These are phyloP conservation scores for Corynascus novoguineensis DNA, from an alignment of 495 filamentous ascomycete species.

Conservation along the genomic window DNA sequence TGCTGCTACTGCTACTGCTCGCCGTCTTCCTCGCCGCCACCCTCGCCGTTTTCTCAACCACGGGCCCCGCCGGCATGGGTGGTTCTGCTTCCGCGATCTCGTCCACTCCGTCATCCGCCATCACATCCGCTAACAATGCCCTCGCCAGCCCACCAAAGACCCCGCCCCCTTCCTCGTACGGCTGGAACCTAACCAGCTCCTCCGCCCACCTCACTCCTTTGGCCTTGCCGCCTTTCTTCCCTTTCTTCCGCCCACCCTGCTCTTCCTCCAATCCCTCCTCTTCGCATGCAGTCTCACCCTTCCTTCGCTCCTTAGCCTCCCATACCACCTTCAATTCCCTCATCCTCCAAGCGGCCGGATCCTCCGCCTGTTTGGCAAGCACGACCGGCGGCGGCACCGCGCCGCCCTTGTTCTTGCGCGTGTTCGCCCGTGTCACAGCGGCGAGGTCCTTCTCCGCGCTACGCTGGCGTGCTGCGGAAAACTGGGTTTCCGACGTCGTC, in stretches of 20 bases:
- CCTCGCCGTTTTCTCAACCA: neutral
- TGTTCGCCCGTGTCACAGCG: slow-evolving; percentile 45
- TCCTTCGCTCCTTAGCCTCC: slow-evolving; percentile 21
- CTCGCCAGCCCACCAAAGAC: neutral
- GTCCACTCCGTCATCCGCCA: slow-evolving; percentile 6
- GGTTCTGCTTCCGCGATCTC: slow-evolving; percentile 16
- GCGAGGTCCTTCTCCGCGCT: slow-evolving; percentile 49
- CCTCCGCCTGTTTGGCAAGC: slow-evolving; percentile 25
- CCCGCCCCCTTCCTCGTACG: slow-evolving; percentile 8
- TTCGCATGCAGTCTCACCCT: neutral
- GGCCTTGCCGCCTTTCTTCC: slow-evolving; percentile 12
- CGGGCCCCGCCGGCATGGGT: neutral
- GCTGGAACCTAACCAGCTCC: slow-evolving; percentile 26
- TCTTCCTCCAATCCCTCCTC: neutral
- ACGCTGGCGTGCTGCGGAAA: slow-evolving; percentile 24
- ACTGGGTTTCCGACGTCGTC: slow-evolving; percentile 13
- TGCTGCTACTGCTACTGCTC: no score
- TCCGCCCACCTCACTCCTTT: slow-evolving; percentile 32
- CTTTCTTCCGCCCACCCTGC: neutral
- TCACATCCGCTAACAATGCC: slow-evolving; percentile 2
- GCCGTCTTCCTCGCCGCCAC: neutral
- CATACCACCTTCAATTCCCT: slow-evolving; percentile 28
- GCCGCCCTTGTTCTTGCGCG: slow-evolving; percentile 51
- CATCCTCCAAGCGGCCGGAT: slow-evolving; percentile 24
- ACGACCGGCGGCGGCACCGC: slow-evolving; percentile 28